A percentile compares a stretch with the other conserved stretches of the same genome.
These are phyloP conservation scores for Discostella stelligeroides DNA, from an alignment of 108 stramenopile genomes.

Conservation along the genomic window DNA sequence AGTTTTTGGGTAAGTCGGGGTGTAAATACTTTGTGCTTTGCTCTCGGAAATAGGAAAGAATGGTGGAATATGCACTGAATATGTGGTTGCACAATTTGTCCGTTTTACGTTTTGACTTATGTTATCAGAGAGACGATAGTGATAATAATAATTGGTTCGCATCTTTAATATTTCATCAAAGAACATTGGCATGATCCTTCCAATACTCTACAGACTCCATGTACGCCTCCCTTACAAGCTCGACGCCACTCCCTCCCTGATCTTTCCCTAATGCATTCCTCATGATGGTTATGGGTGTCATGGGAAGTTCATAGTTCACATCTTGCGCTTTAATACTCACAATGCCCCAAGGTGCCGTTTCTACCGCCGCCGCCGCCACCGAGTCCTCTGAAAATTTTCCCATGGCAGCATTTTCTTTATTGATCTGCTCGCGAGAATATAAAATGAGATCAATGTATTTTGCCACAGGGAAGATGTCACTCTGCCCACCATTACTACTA, in stretches of 20 bases:
- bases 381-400: constrained; percentile 40
- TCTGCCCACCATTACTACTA: background rate
- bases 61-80: too few species aligned
- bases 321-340: constrained; percentile 97
- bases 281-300: constrained; percentile 98
- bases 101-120: too few species aligned
- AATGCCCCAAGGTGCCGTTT: constrained; percentile 94
- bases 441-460: constrained; percentile 92
- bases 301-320: constrained; percentile 91
- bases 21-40: too few species aligned
- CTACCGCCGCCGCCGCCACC: constrained; percentile 24
- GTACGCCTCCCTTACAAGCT: constrained; percentile 78
- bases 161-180: constrained; percentile 14
- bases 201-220: constrained; percentile 86
- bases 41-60: too few species aligned
- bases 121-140: too few species aligned
- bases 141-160: too few species aligned
- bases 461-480: constrained; percentile 71
- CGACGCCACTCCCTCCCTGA: constrained; percentile 90
- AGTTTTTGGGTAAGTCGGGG: too few species aligned
- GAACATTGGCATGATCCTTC: constrained; percentile 77
- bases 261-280: constrained; percentile 95
- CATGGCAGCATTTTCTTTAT: constrained; percentile 83
- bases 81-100: too few species aligned
- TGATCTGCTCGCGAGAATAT: constrained; percentile 94